Evolutionary conservation across 2,329 filamentous ascomycete genomes (phyloP).

Genomic region (Aspergillus thermomutatus): DNA sequence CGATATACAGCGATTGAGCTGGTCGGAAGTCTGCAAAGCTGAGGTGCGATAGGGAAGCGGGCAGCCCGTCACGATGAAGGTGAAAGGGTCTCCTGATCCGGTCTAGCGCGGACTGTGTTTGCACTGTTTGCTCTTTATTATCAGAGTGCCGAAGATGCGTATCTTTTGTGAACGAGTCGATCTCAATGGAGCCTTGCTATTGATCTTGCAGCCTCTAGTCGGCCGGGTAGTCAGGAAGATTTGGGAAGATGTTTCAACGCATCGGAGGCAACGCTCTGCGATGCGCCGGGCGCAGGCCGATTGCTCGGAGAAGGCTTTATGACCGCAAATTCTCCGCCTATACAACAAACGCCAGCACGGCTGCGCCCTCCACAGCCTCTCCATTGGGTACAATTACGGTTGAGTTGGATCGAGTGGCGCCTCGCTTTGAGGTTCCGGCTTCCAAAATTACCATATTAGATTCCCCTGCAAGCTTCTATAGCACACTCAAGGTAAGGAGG

Average conservation of each 20-base stretch:
- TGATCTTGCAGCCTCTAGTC: background rate
- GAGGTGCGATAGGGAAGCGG: slow-evolving; percentile 11
- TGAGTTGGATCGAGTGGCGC: slow-evolving; percentile 84
- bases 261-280: slow-evolving; percentile 38
- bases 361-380: slow-evolving; percentile 29
- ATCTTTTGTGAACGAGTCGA: background rate
- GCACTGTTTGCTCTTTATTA: slow-evolving; percentile 31
- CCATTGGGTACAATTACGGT: slow-evolving; percentile 60
- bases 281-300: slow-evolving; percentile 30
- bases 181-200: background rate
- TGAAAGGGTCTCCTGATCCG: slow-evolving; percentile 20
- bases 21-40: slow-evolving; percentile 8
- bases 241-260: slow-evolving; percentile 36
- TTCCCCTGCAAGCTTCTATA: slow-evolving; percentile 85
- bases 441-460: slow-evolving; percentile 76
- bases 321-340: slow-evolving; percentile 39
- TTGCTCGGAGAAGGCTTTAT: slow-evolving; percentile 27
- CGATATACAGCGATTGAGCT: slow-evolving; percentile 17
- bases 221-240: no score
- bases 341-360: slow-evolving; percentile 19
- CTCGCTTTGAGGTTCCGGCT: slow-evolving; percentile 81
- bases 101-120: slow-evolving; percentile 29
- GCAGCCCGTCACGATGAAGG: slow-evolving; percentile 18
- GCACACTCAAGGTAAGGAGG: slow-evolving; percentile 70
- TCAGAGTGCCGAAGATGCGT: slow-evolving; percentile 1